These are phyloP conservation scores for Saitozyma podzolica DNA, from an alignment of 768 basidiomycete species.

Conservation along the genomic window DNA sequence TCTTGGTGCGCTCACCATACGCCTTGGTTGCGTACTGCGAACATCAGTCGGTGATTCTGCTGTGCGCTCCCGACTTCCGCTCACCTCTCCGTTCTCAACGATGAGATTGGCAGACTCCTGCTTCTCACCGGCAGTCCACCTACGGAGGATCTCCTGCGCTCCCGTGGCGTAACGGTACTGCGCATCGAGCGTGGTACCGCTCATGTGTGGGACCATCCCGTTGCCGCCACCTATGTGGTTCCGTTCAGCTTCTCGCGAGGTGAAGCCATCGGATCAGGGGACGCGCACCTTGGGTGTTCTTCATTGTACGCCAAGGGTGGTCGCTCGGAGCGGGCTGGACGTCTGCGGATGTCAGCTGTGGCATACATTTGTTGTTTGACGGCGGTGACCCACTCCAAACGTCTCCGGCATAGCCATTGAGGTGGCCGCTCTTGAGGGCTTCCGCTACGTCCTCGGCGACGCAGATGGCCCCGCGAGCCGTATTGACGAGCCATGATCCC, in stretches of 20 bases:
- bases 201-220: conserved; percentile 66
- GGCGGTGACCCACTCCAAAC: conserved; percentile 31
- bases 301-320: conserved; percentile 82
- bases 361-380: not conserved
- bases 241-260: no score
- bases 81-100: conserved; percentile 62
- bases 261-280: no score
- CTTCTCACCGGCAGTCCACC: conserved; percentile 55
- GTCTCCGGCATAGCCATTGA: conserved; percentile 59
- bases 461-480: conserved; percentile 87
- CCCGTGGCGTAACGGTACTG: conserved; percentile 76
- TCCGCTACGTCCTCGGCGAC: conserved; percentile 76
- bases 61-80: not conserved
- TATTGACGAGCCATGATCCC: conserved; percentile 90
- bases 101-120: conserved; percentile 83
- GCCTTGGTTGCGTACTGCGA: conserved; percentile 43
- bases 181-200: conserved; percentile 82
- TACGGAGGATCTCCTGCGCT: conserved; percentile 46
- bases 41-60: not conserved
- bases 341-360: conserved; percentile 49
- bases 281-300: conserved; percentile 67
- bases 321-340: conserved; percentile 82
- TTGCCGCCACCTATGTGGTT: conserved; percentile 64
- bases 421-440: conserved; percentile 73
- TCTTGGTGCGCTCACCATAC: conserved; percentile 30